Conservation (phyloP, 78 protist species). For the Dictyostelium intermedium region DNA sequence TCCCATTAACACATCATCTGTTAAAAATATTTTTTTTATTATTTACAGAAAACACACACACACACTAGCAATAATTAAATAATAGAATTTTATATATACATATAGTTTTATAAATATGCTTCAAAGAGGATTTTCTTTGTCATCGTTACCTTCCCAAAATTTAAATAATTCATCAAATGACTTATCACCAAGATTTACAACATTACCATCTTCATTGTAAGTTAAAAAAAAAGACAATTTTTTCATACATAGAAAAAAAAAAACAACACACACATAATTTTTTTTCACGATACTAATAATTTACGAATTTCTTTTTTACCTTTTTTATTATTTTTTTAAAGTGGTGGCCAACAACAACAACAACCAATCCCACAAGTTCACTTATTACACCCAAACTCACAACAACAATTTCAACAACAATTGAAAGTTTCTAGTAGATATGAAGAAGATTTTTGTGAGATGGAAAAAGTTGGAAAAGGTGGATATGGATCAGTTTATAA, state of each 20-base stretch:
- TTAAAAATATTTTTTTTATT: background rate
- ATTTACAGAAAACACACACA: background rate
- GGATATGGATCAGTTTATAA: conserved; percentile 77
- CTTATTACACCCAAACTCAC: background rate
- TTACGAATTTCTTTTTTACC: background rate
- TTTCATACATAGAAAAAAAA: background rate
- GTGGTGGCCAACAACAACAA: background rate
- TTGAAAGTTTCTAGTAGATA: conserved; percentile 19
- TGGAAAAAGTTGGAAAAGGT: conserved; percentile 69
- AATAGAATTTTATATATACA: background rate
- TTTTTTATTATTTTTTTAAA: background rate
- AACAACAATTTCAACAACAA: background rate
- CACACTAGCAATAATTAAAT: background rate
- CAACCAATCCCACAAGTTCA: background rate
- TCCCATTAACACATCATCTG: background rate
- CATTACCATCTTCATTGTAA: conserved; percentile 42
- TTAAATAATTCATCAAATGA: background rate
- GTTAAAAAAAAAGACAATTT: background rate
- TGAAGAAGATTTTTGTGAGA: conserved; percentile 69
- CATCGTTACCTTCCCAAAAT: background rate
- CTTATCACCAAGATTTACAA: conserved; percentile 1
- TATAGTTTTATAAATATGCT: conserved; percentile 10
- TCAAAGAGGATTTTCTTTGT: conserved; percentile 21
- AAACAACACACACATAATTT: background rate
- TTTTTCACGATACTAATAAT: background rate